A percentile compares a stretch with the other conserved stretches of the same genome.
phyloP scores from a whole-genome alignment of 176 grass and related monocot species.

The Musa acuminata region DNA sequence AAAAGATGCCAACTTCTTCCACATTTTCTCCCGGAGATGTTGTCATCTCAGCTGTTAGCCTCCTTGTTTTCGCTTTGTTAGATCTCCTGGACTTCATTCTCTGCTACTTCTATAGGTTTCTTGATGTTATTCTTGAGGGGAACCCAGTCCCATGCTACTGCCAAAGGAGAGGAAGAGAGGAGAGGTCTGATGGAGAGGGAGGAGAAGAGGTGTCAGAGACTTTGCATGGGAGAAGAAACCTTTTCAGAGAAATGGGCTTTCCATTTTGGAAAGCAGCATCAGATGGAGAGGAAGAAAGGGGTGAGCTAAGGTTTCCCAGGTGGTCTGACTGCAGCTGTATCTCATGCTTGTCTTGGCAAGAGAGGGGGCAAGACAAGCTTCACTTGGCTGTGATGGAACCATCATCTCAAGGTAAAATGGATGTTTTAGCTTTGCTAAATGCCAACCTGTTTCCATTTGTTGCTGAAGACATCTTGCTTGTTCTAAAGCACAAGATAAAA shows the following conservation, averaged over 20 bases:
- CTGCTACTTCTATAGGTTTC: conserved; percentile 40
- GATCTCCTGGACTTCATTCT: conserved; percentile 63
- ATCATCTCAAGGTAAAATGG: conserved; percentile 17
- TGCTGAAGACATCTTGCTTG: neutral
- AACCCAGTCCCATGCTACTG: conserved; percentile 55
- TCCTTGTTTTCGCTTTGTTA: conserved; percentile 42
- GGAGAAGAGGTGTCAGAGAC: conserved; percentile 42
- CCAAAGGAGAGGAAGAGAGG: neutral
- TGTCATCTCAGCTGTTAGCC: conserved; percentile 22
- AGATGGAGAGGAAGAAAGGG: neutral
- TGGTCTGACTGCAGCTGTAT: conserved; percentile 74
- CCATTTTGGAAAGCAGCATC: neutral
- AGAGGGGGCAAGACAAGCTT: conserved; percentile 15
- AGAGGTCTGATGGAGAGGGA: neutral
- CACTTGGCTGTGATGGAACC: conserved; percentile 27
- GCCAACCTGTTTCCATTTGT: neutral
- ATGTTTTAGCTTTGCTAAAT: neutral
- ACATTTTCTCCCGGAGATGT: neutral
- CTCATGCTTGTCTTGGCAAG: conserved; percentile 37
- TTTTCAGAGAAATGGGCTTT: conserved; percentile 22
- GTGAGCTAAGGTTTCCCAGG: neutral
- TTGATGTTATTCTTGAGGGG: conserved; percentile 53
- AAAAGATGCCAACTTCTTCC: conserved; percentile 6
- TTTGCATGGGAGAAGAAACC: conserved; percentile 43
- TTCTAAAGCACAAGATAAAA: neutral